Conservation (phyloP, 768 basidiomycete species). For the Sistotremastrum niveocremeum region DNA sequence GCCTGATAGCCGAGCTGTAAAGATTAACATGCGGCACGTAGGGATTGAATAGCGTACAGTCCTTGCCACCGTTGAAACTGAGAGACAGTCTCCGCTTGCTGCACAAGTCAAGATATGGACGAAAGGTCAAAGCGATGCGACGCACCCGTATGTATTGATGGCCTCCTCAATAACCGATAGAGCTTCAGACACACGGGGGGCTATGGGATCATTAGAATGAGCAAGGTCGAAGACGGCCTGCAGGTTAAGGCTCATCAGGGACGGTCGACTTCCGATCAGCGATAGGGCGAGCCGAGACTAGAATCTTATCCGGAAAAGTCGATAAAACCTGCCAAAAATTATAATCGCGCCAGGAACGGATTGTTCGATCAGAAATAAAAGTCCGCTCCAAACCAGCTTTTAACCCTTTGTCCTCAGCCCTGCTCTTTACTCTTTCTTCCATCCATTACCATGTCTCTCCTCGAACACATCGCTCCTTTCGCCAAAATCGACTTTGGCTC, state of each 20-base stretch:
- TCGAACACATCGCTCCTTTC: slow-evolving; percentile 23
- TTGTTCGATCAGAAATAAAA: not conserved
- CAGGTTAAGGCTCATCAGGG: slow-evolving; percentile 1
- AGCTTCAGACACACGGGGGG: slow-evolving; percentile 59
- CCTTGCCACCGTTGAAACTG: slow-evolving; percentile 98
- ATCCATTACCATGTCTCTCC: slow-evolving; percentile 1
- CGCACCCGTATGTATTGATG: slow-evolving; percentile 73
- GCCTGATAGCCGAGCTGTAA: slow-evolving; percentile 31
- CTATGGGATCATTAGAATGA: slow-evolving; percentile 37
- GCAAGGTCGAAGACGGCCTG: slow-evolving; percentile 51
- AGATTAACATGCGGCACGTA: not conserved
- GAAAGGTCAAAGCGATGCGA: slow-evolving; percentile 6
- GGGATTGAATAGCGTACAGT: slow-evolving; percentile 48
- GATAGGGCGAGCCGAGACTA: no score
- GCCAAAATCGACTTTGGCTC: slow-evolving; percentile 47
- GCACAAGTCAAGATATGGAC: not conserved
- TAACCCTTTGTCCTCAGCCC: not conserved
- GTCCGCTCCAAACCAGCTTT: not conserved
- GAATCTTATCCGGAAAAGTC: no score
- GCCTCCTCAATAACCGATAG: slow-evolving; percentile 68
- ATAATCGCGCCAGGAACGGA: not conserved
- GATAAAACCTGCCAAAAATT: no score
- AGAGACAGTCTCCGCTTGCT: slow-evolving; percentile 51
- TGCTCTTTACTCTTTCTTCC: not conserved
- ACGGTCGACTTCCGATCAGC: not conserved